Evolutionary conservation across 192 early-diverging fungal species (phyloP).

Genomic region (Coemansia sp.): DNA sequence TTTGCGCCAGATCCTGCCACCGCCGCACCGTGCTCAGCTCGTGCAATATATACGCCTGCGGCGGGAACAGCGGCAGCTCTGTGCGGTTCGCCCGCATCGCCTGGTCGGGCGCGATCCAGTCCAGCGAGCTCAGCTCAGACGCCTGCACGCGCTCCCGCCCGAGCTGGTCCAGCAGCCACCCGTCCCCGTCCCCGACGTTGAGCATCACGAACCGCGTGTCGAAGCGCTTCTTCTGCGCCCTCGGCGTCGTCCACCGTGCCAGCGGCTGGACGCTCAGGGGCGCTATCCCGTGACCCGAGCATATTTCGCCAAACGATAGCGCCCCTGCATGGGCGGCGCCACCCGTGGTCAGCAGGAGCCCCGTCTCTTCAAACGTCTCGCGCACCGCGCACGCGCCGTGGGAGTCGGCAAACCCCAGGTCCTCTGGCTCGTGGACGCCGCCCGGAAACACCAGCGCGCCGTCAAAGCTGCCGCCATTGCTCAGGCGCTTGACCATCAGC

Average conservation of each 20-base stretch:
- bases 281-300: slow-evolving; percentile 34
- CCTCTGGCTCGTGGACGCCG: slow-evolving; percentile 29
- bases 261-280: slow-evolving; percentile 53
- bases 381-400: slow-evolving; percentile 66
- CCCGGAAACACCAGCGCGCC: slow-evolving; percentile 45
- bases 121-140: slow-evolving; percentile 57
- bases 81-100: slow-evolving; percentile 53
- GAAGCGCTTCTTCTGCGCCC: slow-evolving; percentile 24
- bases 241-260: slow-evolving; percentile 54
- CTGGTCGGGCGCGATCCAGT: slow-evolving; percentile 70
- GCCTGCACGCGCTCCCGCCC: slow-evolving; percentile 8
- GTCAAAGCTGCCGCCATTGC: slow-evolving; percentile 30
- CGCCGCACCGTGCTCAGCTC: slow-evolving; percentile 47
- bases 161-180: slow-evolving; percentile 12
- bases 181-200: slow-evolving; percentile 12
- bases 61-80: slow-evolving; percentile 58
- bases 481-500: slow-evolving; percentile 38
- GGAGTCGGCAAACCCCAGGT: slow-evolving; percentile 3
- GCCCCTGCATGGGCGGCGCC: slow-evolving; percentile 6
- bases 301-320: slow-evolving; percentile 57
- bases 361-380: slow-evolving; percentile 83
- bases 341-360: slow-evolving; percentile 56
- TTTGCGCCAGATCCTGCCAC: slow-evolving; percentile 50
- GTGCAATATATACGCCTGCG: slow-evolving; percentile 62
- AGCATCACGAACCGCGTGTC: slow-evolving; percentile 44